These are phyloP conservation scores for Fraxinus quadrangulata DNA, from an alignment of 257 asterid species.

Conservation along the genomic window DNA sequence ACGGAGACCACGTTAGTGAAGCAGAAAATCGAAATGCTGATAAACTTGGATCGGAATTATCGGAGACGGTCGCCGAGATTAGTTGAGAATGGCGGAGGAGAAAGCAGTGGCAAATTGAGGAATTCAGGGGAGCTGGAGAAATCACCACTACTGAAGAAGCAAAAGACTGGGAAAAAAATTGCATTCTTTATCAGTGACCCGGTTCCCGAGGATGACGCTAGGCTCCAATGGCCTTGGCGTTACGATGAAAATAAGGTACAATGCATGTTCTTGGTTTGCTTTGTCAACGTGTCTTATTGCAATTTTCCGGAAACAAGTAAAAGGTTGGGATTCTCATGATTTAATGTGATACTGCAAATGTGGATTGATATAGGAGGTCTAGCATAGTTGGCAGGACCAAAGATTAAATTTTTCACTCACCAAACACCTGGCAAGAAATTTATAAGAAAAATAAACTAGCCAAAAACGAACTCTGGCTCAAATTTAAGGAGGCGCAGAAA, in stretches of 20 bases:
- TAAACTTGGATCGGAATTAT: constrained; percentile 20
- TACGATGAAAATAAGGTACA: constrained; percentile 38
- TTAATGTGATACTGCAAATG: not conserved
- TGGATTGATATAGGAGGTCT: not conserved
- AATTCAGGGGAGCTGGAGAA: constrained; percentile 27
- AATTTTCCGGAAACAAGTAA: not conserved
- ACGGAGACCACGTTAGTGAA: constrained; percentile 15
- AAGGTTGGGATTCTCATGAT: not conserved
- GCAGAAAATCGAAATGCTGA: constrained; percentile 27
- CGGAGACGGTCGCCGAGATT: constrained; percentile 42
- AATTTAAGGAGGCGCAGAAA: not conserved
- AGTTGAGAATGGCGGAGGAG: constrained; percentile 34
- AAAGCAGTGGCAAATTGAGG: constrained; percentile 13
- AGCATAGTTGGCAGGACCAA: not conserved
- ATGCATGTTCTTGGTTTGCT: not conserved
- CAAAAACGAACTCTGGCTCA: not conserved
- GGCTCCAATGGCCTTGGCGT: constrained; percentile 50
- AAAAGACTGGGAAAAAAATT: constrained; percentile 19
- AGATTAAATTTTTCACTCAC: not conserved
- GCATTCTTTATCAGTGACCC: constrained; percentile 45
- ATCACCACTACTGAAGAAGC: constrained; percentile 37
- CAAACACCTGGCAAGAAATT: not conserved
- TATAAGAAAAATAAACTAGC: not conserved
- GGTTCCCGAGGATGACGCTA: constrained; percentile 45
- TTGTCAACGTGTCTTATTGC: not conserved